phyloP scores from a whole-genome alignment of 2,329 filamentous ascomycete species.

The Calonectria honghensis region DNA sequence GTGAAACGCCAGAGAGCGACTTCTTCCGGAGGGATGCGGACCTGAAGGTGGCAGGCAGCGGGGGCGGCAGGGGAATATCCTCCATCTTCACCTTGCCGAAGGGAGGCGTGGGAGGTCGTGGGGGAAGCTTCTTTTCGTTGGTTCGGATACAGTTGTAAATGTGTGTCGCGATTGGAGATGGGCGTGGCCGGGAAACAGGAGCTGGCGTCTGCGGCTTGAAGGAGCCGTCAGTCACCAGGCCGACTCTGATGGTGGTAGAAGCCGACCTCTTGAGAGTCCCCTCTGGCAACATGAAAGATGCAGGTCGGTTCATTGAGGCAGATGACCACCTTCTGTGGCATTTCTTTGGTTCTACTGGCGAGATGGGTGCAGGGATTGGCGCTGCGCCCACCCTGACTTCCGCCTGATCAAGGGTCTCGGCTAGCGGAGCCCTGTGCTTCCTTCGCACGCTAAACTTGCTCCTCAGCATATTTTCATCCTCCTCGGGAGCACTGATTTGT shows the following conservation, averaged over 20 bases:
- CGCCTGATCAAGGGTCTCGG: background rate
- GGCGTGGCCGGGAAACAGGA: background rate
- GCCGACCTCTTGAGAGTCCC: background rate
- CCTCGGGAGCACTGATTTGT: background rate
- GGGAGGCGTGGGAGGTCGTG: background rate
- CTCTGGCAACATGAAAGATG: background rate
- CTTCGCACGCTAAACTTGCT: conserved; percentile 8
- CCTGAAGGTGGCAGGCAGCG: background rate
- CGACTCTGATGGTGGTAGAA: background rate
- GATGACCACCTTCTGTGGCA: conserved; percentile 15
- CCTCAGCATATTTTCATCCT: conserved; percentile 3
- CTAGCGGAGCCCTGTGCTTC: background rate
- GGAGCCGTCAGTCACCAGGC: background rate
- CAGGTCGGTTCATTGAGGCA: background rate
- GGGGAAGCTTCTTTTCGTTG: background rate
- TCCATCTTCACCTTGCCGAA: background rate
- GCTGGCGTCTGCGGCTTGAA: background rate
- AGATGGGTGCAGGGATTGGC: background rate
- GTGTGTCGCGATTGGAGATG: background rate
- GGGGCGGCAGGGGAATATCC: background rate
- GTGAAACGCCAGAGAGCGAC: background rate
- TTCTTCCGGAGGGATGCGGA: background rate
- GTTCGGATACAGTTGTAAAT: background rate
- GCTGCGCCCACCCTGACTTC: background rate
- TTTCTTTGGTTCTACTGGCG: conserved; percentile 3